Conservation (phyloP, 2,329 filamentous ascomycete species). For the Alternaria postmessia region DNA sequence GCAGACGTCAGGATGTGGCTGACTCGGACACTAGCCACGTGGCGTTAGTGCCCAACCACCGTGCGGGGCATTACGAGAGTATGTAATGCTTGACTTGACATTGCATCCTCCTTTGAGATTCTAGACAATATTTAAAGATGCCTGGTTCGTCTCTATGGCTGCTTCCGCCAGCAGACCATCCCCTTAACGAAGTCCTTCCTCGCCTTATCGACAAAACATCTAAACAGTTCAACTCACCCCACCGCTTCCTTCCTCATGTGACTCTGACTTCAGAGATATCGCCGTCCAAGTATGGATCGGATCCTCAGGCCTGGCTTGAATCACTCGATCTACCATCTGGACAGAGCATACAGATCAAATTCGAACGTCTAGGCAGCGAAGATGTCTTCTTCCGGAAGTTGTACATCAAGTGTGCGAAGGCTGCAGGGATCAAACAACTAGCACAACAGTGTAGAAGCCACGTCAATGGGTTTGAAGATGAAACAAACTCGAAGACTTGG, state of each 20-base stretch:
- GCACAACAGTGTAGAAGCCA: slow-evolving; percentile 38
- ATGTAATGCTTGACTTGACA: slow-evolving; percentile 6
- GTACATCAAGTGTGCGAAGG: slow-evolving; percentile 48
- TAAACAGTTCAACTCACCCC: slow-evolving; percentile 45
- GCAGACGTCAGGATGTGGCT: slow-evolving; percentile 15
- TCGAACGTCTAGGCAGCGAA: slow-evolving; percentile 45
- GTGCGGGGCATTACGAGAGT: neutral
- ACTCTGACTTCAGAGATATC: slow-evolving; percentile 52
- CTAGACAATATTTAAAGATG: slow-evolving; percentile 31
- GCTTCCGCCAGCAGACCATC: slow-evolving; percentile 47
- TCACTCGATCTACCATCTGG: slow-evolving; percentile 32
- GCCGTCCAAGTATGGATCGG: slow-evolving; percentile 30
- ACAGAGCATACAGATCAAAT: slow-evolving; percentile 32
- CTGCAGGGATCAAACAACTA: slow-evolving; percentile 34
- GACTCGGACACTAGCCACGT: slow-evolving; percentile 16
- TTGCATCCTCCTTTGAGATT: neutral
- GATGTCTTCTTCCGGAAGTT: slow-evolving; percentile 52
- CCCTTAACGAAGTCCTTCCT: slow-evolving; percentile 41
- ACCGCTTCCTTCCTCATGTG: slow-evolving; percentile 53
- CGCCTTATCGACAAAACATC: slow-evolving; percentile 47
- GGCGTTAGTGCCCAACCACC: slow-evolving; percentile 13
- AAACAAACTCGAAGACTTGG: slow-evolving; percentile 41
- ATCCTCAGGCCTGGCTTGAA: slow-evolving; percentile 51
- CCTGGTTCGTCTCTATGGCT: slow-evolving; percentile 56
- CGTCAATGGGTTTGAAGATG: slow-evolving; percentile 36